Evolutionary conservation across 2,329 filamentous ascomycete species (phyloP), one percentile per base, ranked within the genome.

Genomic region (Colletotrichum noveboracense): DNA sequence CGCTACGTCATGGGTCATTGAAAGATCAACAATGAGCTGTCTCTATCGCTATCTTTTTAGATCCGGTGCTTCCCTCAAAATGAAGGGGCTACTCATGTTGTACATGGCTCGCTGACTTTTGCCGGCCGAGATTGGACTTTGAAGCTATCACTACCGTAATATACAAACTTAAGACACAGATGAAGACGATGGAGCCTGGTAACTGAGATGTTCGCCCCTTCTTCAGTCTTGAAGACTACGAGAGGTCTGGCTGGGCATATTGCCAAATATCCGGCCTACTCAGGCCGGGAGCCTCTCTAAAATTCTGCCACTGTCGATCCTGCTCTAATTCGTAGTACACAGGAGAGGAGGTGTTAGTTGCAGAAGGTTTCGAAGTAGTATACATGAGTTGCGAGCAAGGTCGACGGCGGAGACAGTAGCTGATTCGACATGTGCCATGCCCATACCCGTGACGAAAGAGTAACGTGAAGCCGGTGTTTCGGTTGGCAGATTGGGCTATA

Each of bases 191-290:
- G 16, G 2, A 18, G 38, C 38, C 38, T 3, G 8, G 3, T 0
- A 1, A 18, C 16, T 5, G 16, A 38, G 7, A 6, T 2, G 4
- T 14, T 0, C n/a, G 13, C 34, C 34, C 6, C 34, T 0, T 36
- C 34, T 3, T 4, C 16, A 43, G 5, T 18, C 16, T 43, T 43
- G 0, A 6, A 9, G 1, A 18, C 16, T 43, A 43, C 1, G 36
- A 43, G 36, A 43, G 8, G 16, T n/a, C 8, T 43, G 8, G 8
- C 16, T 0, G 0, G 8, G 16, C 8, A n/a, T 43, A 0, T 43
- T 43, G 5, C 8, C 5, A 9, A 43, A n/a, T 43, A 5, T 38
- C 2, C 36, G 36, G 8, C 36, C 8, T 3, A 43, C 16, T 10
- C 36, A 18, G 8, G 16, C 36, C 8, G 16, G 7, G 16, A 43